These are phyloP conservation scores for Irpex sp. DNA, from an alignment of 1,284 basidiomycete species.

Conservation along the genomic window DNA sequence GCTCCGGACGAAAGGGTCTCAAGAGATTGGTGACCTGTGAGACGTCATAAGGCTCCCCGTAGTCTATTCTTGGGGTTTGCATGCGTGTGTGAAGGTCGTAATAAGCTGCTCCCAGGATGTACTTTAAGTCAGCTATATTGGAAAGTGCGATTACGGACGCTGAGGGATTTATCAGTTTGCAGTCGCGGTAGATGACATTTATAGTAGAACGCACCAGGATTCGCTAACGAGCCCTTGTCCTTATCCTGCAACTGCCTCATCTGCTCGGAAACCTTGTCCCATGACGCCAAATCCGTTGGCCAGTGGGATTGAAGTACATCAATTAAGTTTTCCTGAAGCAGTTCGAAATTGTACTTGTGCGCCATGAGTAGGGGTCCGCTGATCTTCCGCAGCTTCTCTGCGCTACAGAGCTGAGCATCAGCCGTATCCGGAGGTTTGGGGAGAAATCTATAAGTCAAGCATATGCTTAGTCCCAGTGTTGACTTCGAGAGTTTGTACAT, in stretches of 20 bases:
- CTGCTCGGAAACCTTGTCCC: neutral
- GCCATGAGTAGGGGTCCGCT: neutral
- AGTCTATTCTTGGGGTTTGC: neutral
- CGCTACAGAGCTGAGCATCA: neutral
- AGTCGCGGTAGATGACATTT: too few species aligned
- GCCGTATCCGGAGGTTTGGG: neutral
- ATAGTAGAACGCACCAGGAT: too few species aligned
- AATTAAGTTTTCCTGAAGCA: neutral
- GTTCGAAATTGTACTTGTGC: neutral
- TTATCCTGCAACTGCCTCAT: neutral
- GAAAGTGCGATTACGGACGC: neutral
- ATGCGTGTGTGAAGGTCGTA: neutral
- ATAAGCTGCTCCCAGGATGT: neutral
- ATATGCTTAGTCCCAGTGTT: too few species aligned
- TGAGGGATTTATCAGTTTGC: neutral
- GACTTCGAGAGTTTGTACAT: too few species aligned
- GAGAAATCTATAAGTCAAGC: neutral
- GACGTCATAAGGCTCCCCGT: neutral
- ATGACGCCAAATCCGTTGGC: neutral
- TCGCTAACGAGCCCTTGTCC: too few species aligned
- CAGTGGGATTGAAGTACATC: neutral
- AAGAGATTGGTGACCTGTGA: neutral
- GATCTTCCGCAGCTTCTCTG: neutral
- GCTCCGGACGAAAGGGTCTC: too few species aligned
- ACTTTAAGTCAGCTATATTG: neutral